Evolutionary conservation across 2,329 filamentous ascomycete genomes (phyloP).

Genomic region (Canariomyces notabilis): DNA sequence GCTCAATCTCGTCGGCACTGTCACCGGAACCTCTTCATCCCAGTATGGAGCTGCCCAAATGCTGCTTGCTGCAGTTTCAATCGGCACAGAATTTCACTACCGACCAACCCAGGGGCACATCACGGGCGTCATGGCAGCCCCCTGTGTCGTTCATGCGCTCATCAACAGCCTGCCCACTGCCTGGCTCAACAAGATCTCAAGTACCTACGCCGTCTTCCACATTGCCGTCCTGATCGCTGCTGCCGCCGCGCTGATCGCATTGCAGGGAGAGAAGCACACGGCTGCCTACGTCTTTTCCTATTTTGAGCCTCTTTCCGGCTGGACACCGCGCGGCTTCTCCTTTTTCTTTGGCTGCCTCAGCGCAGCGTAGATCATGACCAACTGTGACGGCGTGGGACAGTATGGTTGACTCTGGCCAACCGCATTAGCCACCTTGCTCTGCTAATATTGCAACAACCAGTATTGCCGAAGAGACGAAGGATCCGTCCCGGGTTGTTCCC

Average conservation of each 20-base stretch:
- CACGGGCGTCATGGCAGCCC: conserved; percentile 49
- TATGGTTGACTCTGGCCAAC: background rate
- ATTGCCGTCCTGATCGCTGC: conserved; percentile 46
- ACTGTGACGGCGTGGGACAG: conserved; percentile 10
- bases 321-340: conserved; percentile 47
- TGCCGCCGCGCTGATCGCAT: conserved; percentile 44
- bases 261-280: conserved; percentile 44
- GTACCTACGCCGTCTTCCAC: conserved; percentile 52
- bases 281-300: conserved; percentile 50
- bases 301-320: conserved; percentile 27
- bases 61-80: conserved; percentile 50
- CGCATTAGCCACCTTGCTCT: background rate
- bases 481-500: conserved; percentile 36
- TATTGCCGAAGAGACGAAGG: conserved; percentile 45
- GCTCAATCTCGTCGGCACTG: conserved; percentile 47
- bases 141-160: conserved; percentile 44
- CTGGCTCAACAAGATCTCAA: conserved; percentile 54
- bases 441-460: background rate
- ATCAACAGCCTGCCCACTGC: conserved; percentile 51
- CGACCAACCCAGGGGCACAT: conserved; percentile 40
- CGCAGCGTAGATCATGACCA: conserved; percentile 52
- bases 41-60: conserved; percentile 53
- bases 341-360: conserved; percentile 53
- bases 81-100: conserved; percentile 41
- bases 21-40: conserved; percentile 48